Conservation (phyloP, 345 rosid genomes). For the Atalantia buxifolia region DNA sequence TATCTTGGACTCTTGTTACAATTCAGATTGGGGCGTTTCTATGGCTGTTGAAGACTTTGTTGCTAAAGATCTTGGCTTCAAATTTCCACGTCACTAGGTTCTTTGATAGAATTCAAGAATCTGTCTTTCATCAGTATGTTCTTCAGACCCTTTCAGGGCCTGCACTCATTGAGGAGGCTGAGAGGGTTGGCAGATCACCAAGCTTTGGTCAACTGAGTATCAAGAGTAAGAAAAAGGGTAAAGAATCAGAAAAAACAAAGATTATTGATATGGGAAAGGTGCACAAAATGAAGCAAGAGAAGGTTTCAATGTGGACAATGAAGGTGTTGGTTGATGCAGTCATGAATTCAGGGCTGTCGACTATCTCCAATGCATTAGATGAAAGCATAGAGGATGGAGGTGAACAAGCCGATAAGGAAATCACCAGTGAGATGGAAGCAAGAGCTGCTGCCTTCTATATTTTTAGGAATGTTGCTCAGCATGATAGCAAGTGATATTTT, state of each 20-base stretch:
- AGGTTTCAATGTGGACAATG: constrained; percentile 94
- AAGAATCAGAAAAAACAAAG: constrained; percentile 41
- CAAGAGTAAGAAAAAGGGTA: constrained; percentile 44
- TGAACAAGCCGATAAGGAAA: constrained; percentile 52
- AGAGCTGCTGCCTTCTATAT: constrained; percentile 60
- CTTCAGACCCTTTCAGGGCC: constrained; percentile 74
- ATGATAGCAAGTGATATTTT: constrained; percentile 43
- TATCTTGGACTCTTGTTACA: constrained; percentile 62
- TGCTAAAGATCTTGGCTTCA: constrained; percentile 77
- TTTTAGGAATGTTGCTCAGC: constrained; percentile 54
- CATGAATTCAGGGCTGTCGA: constrained; percentile 59
- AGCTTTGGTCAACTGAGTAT: constrained; percentile 53
- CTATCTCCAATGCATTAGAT: constrained; percentile 66
- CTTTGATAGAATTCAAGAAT: constrained; percentile 91
- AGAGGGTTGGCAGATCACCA: constrained; percentile 43
- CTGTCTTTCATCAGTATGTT: constrained; percentile 78
- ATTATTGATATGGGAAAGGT: constrained; percentile 73
- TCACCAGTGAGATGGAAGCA: constrained; percentile 84
- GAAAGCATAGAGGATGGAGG: constrained; percentile 37
- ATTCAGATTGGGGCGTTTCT: constrained; percentile 60
- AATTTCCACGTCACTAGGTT: constrained; percentile 74
- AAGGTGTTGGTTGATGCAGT: constrained; percentile 74
- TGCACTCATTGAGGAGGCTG: constrained; percentile 68
- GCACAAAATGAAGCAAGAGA: constrained; percentile 74
- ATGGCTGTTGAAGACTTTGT: constrained; percentile 67